phyloP scores from a whole-genome alignment of 2,329 filamentous ascomycete genomes.

The Colletotrichum kahawae region DNA sequence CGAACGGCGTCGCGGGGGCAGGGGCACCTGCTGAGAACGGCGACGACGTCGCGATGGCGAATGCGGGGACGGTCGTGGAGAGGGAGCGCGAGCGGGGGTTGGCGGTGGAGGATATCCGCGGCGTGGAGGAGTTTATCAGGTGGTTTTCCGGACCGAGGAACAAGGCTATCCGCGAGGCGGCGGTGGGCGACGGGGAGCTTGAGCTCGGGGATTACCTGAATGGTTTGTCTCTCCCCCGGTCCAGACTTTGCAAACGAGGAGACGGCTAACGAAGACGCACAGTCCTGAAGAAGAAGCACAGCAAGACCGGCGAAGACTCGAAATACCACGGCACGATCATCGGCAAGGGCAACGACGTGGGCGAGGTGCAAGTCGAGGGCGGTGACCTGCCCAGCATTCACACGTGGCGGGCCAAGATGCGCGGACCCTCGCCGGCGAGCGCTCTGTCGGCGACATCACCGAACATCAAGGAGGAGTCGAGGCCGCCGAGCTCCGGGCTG shows the following conservation, averaged over 20 bases:
- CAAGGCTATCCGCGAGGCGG: conserved; percentile 81
- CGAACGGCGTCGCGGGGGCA: conserved; percentile 71
- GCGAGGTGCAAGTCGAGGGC: conserved; percentile 79
- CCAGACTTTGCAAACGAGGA: not conserved
- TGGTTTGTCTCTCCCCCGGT: conserved; percentile 46
- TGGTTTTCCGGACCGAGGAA: conserved; percentile 81
- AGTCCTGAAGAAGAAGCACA: conserved; percentile 92
- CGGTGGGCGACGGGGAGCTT: conserved; percentile 70
- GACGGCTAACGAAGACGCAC: not conserved
- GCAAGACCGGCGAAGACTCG: conserved; percentile 84
- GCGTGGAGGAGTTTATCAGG: conserved; percentile 76
- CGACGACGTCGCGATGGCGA: not conserved
- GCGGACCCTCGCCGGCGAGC: conserved; percentile 27
- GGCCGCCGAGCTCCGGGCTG: conserved; percentile 59
- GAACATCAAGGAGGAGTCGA: conserved; percentile 34
- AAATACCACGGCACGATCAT: conserved; percentile 86
- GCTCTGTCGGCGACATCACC: conserved; percentile 19
- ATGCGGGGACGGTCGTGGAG: not conserved
- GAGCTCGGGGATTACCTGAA: conserved; percentile 74
- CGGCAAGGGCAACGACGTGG: conserved; percentile 71
- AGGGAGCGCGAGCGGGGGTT: not conserved
- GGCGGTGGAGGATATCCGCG: conserved; percentile 63
- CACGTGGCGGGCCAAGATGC: conserved; percentile 63
- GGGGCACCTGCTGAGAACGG: conserved; percentile 70
- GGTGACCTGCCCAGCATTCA: conserved; percentile 70